Evolutionary conservation across 306 rosid species (phyloP).

Genomic region (Lotus japonicus): DNA sequence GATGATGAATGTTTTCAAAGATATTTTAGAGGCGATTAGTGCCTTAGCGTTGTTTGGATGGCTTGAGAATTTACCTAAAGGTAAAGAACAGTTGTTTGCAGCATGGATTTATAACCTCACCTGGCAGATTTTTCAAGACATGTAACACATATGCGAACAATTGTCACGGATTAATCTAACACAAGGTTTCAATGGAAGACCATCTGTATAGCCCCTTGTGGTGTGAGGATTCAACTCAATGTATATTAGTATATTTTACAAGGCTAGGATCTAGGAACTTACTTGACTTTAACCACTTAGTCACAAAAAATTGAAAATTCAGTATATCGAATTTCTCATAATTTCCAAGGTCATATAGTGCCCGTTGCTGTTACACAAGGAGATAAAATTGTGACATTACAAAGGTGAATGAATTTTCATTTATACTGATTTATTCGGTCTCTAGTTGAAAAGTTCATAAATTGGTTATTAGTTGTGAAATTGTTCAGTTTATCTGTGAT

Average conservation of each 20-base stretch:
- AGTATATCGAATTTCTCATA: too few species aligned
- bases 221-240: neutral
- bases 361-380: too few species aligned
- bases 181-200: neutral
- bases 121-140: neutral
- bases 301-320: too few species aligned
- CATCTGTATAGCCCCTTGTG: neutral
- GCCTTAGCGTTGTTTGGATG: neutral
- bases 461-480: too few species aligned
- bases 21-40: constrained; percentile 28
- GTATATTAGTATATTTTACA: neutral
- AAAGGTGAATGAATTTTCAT: too few species aligned
- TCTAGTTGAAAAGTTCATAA: too few species aligned
- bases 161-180: neutral
- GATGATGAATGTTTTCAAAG: constrained; percentile 42
- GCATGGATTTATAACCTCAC: neutral
- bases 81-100: neutral
- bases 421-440: too few species aligned
- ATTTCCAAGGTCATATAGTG: too few species aligned
- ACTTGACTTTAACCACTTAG: too few species aligned
- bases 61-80: neutral
- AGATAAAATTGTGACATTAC: too few species aligned
- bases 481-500: too few species aligned
- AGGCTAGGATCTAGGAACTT: too few species aligned
- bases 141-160: neutral